Evolutionary conservation across 345 rosid genomes (phyloP).

Genomic region (Erucastrum elatum): DNA sequence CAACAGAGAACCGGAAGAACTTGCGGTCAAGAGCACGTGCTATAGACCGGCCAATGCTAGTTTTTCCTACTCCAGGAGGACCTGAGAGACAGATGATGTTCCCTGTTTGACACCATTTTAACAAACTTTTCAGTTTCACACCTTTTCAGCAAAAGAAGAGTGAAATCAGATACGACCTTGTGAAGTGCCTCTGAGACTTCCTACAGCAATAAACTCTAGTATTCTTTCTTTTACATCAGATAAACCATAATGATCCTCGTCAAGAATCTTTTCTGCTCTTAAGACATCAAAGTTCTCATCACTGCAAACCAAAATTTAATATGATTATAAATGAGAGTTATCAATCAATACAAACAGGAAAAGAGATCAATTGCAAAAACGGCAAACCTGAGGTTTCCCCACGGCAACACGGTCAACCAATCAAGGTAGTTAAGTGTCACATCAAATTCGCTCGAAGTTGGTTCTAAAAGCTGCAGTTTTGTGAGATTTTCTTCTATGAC

Average conservation of each 20-base stretch:
- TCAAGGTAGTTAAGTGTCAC: slow-evolving; percentile 85
- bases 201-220: slow-evolving; percentile 90
- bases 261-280: slow-evolving; percentile 73
- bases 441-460: slow-evolving; percentile 80
- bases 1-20: slow-evolving; percentile 88
- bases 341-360: background rate
- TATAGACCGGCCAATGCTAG: slow-evolving; percentile 92
- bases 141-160: background rate
- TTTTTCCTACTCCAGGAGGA: slow-evolving; percentile 99
- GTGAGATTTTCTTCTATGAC: slow-evolving; percentile 51
- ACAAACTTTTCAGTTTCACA: slow-evolving; percentile 14
- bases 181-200: slow-evolving; percentile 77
- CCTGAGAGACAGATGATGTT: slow-evolving; percentile 93
- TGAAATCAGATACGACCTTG: slow-evolving; percentile 50
- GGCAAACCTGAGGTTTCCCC: slow-evolving; percentile 80
- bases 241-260: slow-evolving; percentile 92
- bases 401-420: slow-evolving; percentile 88
- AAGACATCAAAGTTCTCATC: slow-evolving; percentile 80
- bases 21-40: slow-evolving; percentile 88
- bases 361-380: background rate
- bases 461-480: slow-evolving; percentile 74
- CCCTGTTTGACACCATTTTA: slow-evolving; percentile 48
- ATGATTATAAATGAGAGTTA: background rate
- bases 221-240: slow-evolving; percentile 88
- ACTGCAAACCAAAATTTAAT: slow-evolving; percentile 43